phyloP scores from a whole-genome alignment of 129 eudicot genomes.

The Arctium lappa region DNA sequence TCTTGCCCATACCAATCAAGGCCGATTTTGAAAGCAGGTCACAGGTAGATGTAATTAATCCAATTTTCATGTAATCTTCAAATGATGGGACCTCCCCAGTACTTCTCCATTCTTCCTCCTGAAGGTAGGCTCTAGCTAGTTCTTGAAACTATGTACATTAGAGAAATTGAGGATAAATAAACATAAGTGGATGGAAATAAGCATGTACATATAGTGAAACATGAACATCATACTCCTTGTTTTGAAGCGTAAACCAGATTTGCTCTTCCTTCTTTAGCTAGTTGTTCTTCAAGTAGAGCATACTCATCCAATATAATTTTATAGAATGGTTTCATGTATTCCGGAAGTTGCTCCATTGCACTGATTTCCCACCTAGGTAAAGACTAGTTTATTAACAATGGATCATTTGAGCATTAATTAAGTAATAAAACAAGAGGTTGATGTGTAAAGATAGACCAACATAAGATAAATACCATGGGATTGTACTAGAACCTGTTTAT shows the following conservation, averaged over 20 bases:
- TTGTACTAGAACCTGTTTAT: not conserved
- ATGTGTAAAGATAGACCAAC: too few relatives aligned
- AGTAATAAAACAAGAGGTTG: too few relatives aligned
- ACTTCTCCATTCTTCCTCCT: not conserved
- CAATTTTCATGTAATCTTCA: not conserved
- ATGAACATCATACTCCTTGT: conserved; percentile 10
- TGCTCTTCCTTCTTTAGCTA: not conserved
- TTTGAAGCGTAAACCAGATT: not conserved
- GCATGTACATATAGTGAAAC: not conserved
- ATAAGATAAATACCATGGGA: too few relatives aligned
- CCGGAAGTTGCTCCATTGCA: conserved; percentile 18
- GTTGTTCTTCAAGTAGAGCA: not conserved
- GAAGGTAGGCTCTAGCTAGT: not conserved
- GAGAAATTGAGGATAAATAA: too few relatives aligned
- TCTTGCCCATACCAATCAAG: not conserved
- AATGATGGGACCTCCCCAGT: not conserved
- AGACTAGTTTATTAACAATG: not conserved
- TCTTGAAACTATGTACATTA: not conserved
- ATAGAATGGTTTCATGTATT: conserved; percentile 10
- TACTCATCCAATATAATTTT: not conserved
- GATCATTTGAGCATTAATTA: too few relatives aligned
- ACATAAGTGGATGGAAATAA: not conserved
- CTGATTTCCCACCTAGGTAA: conserved; percentile 16
- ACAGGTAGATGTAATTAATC: not conserved
- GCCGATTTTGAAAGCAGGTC: not conserved